Evolutionary conservation across 257 asterid genomes (phyloP), one percentile per base, ranked within the genome.

Genomic region (Lavandula angustifolia): DNA sequence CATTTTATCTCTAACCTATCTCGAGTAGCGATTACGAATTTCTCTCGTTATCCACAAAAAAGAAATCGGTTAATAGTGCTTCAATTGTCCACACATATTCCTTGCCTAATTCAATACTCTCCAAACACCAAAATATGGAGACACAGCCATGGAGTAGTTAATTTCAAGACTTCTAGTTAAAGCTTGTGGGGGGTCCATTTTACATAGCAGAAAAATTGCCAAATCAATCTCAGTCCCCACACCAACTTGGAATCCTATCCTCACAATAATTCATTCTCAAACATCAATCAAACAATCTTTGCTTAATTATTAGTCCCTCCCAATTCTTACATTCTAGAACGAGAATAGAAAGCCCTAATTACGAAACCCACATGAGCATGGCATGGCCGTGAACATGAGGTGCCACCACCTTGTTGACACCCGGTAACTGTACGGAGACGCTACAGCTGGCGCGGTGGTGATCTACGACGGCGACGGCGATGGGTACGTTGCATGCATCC

Each of bases 301-400:
- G 35, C 62, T 48, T 58, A 16, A 60, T 75, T 53, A 43, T 62
- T 66, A 16, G 9, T 38, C 38, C 37, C 16, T 47, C 67, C 41
- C 29, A 8, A 31, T 43, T 40, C 29, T 48, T 33, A 18, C 9
- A 47, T 68, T 40, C 40, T n/a, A 68, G 41, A 53, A 44, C 5
- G 3, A 62, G n/a, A 55, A 33, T 32, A 32, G 50, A 54, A 52
- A 69, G 48, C 58, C 66, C 77, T 66, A 55, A 9, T 4, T 13
- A 53, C 27, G 2, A 43, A 47, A 46, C 35, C 27, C 75, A 71
- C 69, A 62, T 64, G 73, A 27, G 44, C 46, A 67, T 41, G 74
- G 29, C 56, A 70, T 78, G 82, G 82, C 74, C 72, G 65, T 70
- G 65, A 79, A 78, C 76, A 67, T 78, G 77, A 73, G 60, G 47